phyloP scores from a whole-genome alignment of 2,329 filamentous ascomycete genomes.

The Raffaelea albimanens region DNA sequence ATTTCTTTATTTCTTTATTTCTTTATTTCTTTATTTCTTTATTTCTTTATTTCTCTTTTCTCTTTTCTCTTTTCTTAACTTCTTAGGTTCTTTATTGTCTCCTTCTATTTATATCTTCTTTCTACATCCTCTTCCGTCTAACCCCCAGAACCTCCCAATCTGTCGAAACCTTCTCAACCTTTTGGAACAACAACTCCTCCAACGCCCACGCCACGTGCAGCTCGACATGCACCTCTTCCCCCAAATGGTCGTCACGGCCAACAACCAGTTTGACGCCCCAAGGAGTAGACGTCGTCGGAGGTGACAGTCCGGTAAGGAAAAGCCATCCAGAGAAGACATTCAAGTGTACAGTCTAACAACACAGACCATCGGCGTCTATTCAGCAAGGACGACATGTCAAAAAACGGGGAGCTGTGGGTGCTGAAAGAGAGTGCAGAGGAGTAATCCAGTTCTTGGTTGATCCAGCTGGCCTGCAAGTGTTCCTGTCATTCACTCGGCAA shows the following conservation, averaged over 20 bases:
- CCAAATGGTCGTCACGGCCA: constrained; percentile 19
- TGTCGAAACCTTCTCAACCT: constrained; percentile 18
- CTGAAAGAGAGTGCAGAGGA: no score
- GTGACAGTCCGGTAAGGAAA: constrained; percentile 28
- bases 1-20: no score
- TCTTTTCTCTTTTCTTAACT: no score
- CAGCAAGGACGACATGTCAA: constrained; percentile 23
- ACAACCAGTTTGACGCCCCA: constrained; percentile 18
- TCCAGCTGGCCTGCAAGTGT: no score
- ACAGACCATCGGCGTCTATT: constrained; percentile 20
- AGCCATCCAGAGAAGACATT: not conserved
- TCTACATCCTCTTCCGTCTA: no score
- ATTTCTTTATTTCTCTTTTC: no score
- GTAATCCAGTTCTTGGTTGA: no score
- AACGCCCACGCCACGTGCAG: constrained; percentile 16
- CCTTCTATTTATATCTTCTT: no score
- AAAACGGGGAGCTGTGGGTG: no score
- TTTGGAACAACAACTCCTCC: constrained; percentile 8
- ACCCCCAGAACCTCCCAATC: constrained; percentile 13
- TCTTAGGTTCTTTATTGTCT: no score
- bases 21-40: no score
- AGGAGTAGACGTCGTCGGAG: constrained; percentile 35
- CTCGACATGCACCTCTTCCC: constrained; percentile 28
- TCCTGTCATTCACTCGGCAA: no score
- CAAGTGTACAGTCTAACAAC: not conserved